Evolutionary conservation across 768 basidiomycete genomes (phyloP).

Genomic region (Russula ochroleuca): DNA sequence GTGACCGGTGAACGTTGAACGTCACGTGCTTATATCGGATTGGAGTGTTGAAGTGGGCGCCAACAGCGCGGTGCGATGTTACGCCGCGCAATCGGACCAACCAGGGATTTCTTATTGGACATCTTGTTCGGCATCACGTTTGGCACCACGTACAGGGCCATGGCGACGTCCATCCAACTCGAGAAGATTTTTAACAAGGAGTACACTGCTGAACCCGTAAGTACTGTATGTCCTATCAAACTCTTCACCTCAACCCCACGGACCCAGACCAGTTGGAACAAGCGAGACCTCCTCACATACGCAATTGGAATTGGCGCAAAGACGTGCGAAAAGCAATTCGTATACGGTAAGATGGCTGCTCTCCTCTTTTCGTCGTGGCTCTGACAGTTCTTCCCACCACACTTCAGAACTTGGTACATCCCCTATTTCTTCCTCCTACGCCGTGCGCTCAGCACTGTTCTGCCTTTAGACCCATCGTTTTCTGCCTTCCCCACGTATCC

Average conservation of each 20-base stretch:
- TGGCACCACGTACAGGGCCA: not conserved
- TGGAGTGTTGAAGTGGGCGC: too few relatives aligned
- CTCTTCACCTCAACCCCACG: not conserved
- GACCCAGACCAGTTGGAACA: slow-evolving; percentile 74
- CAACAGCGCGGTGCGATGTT: too few relatives aligned
- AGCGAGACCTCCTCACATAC: slow-evolving; percentile 75
- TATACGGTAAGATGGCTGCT: slow-evolving; percentile 54
- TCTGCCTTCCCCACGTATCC: slow-evolving; percentile 82
- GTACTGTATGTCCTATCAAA: slow-evolving; percentile 27
- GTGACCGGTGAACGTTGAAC: too few relatives aligned
- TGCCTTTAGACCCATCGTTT: slow-evolving; percentile 54
- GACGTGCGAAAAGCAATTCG: slow-evolving; percentile 59
- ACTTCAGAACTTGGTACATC: slow-evolving; percentile 33
- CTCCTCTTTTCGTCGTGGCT: not conserved
- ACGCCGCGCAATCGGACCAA: too few relatives aligned
- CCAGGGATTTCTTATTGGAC: too few relatives aligned
- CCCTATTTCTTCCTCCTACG: not conserved
- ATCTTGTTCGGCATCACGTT: too few relatives aligned
- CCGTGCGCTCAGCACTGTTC: not conserved
- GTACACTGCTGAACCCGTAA: slow-evolving; percentile 50
- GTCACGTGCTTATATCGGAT: too few relatives aligned
- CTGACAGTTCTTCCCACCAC: not conserved
- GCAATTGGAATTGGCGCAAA: slow-evolving; percentile 81
- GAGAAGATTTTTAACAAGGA: slow-evolving; percentile 61
- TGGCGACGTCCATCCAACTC: slow-evolving; percentile 39